Evolutionary conservation across 768 basidiomycete genomes (phyloP), one percentile per base, ranked within the genome.

Genomic region (Lentinula aciculospora): DNA sequence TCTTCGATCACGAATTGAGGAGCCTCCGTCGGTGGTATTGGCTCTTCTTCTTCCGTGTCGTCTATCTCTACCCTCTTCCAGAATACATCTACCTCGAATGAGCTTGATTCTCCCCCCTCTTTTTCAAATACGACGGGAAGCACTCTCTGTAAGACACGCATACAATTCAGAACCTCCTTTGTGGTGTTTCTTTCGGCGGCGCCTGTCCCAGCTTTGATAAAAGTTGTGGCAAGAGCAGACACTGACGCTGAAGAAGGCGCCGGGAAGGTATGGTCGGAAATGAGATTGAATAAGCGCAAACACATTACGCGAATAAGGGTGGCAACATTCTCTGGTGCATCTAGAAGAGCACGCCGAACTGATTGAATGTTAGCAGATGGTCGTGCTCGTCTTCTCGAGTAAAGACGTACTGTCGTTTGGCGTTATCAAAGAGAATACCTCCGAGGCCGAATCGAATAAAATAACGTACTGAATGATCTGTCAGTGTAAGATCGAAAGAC

Each of bases 1-100:
- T 94, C 92, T 61, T 93, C 92, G 36, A 96, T 94, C 15, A 95
- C 89, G 68, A 96, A 96, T 66, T 95, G 93, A 10, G 83, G 74
- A 25, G 60, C 54, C 56, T 72, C 68, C 23, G 64, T 63, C 28
- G 63, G 10, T 48, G 28, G 28, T 27, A 44, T 28, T 58, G 42
- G 62, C 19, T 64, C 63, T 45, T 66, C 63, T 45, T 66, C 70
- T 25, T 68, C 63, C 17, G 63, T 67, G 32, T 76, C 76, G 53
- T 74, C 73, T 7, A 78, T 74, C 59, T 81, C 81, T 54, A 80
- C 76, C 64, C 76, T 83, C 68, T 79, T 90, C 94, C 96, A 98
- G 28, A 98, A 70, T 1, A 94, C 76, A 63, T 91, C 86, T 62
- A 82, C 65, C 65, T 95, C 95, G 64, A 96, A 86, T 13, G 77